Base-by-base conservation (phyloP, 179 eudicot genomes). In the Corrigiola litoralis region DNA sequence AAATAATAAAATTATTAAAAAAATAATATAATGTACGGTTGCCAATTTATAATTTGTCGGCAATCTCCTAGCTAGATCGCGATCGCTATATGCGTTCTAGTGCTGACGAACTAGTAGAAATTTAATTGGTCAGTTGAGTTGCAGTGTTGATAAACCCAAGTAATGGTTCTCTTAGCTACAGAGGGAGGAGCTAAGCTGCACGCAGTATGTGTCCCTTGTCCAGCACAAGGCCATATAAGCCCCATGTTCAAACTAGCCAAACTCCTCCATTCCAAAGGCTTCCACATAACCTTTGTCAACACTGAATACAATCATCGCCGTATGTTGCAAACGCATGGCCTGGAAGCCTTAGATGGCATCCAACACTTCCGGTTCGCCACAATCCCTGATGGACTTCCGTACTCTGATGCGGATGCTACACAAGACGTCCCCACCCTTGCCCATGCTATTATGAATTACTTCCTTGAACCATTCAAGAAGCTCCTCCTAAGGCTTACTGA, bases 281-380 rank as follows among this genome's bases (percentile, higher is more conserved):
- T 81, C 63, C 68, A 60, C 60, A 63, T 69, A 41, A 81, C 78
- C 73, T 78, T 81, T 40, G 80, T 78, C 23, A 70, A 72, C 65
- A 75, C 80, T 1, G 70, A 79, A 44, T 69, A 44, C 64, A 72
- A 79, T 65, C 75, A 69, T 24, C 41, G 54, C 16, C 70, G 80
- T 20, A 24, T 79, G 17, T 23, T 72, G 13, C 45, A 63, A 18
- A 48, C 80, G 0, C 17, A 40, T 16, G 78, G 78, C 1, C 55
- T 78, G 18, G 17, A 16, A 34, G 18, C 76, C 24, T 50, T 80
- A 7, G 45, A 52, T 21, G 76, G 47, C 38, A 47, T 62, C 14
- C 72, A 80, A 7, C 45, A 60, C 2, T 80, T 81, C 37, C 64
- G 53, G 13, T 81, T 74, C 46, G 68, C 50, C 23, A 41, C 82